phyloP scores from a whole-genome alignment of 331 rosid genomes.

The Spiraea crenata region DNA sequence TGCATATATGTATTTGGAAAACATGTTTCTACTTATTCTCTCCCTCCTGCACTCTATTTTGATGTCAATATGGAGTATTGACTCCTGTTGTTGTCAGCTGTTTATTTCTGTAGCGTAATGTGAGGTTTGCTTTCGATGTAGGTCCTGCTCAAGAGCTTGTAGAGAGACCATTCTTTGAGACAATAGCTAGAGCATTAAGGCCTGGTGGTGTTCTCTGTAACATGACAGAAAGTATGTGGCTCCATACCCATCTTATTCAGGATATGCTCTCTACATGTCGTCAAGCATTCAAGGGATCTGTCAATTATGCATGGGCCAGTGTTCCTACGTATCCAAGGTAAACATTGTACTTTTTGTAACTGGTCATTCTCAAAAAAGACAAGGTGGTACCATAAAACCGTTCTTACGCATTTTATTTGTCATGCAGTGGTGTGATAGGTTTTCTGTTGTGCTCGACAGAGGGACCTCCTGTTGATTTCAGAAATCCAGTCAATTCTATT shows the following conservation, averaged over 20 bases:
- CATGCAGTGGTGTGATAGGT: slow-evolving; percentile 87
- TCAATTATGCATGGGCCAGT: slow-evolving; percentile 87
- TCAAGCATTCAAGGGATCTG: slow-evolving; percentile 81
- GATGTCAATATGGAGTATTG: neutral
- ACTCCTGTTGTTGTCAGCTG: neutral
- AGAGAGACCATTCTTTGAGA: slow-evolving; percentile 91
- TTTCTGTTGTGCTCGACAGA: slow-evolving; percentile 79
- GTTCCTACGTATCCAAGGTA: slow-evolving; percentile 99
- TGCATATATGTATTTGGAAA: neutral
- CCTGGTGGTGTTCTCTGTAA: slow-evolving; percentile 97
- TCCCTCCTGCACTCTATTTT: too few species aligned
- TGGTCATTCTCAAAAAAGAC: neutral
- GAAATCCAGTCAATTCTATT: slow-evolving; percentile 77
- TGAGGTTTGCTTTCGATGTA: slow-evolving; percentile 25
- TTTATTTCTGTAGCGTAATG: neutral
- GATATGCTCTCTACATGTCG: slow-evolving; percentile 75
- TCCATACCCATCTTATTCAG: slow-evolving; percentile 91
- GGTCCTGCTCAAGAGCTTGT: slow-evolving; percentile 99
- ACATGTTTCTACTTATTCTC: neutral
- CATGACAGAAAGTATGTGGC: slow-evolving; percentile 99
- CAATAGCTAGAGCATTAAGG: slow-evolving; percentile 76
- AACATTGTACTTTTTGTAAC: neutral
- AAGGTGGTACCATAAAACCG: neutral
- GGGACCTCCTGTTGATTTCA: slow-evolving; percentile 87
- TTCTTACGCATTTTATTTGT: slow-evolving; percentile 19